A percentile compares a stretch with the other conserved stretches of the same genome.
These are phyloP conservation scores for Malus sylvestris DNA, from an alignment of 306 rosid genomes.

Conservation along the genomic window DNA sequence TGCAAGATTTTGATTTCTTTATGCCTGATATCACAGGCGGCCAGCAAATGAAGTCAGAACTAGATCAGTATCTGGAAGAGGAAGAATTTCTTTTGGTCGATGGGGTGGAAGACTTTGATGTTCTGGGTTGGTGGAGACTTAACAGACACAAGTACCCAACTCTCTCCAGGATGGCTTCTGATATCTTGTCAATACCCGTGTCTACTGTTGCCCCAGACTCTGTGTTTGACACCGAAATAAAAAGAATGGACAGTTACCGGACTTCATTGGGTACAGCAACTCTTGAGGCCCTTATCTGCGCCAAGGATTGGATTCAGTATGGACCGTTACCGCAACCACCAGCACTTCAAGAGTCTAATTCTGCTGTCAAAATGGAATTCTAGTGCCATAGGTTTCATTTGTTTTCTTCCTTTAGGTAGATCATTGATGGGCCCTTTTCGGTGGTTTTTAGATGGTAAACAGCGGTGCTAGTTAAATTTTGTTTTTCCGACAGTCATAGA, in stretches of 20 bases:
- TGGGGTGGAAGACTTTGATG: constrained; percentile 43
- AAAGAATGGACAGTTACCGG: constrained; percentile 55
- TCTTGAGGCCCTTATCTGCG: constrained; percentile 80
- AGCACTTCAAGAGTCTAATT: constrained; percentile 30
- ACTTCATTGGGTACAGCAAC: constrained; percentile 49
- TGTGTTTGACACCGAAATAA: constrained; percentile 57
- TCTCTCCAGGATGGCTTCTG: constrained; percentile 73
- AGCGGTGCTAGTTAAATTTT: constrained; percentile 12
- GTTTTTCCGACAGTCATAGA: constrained; percentile 5
- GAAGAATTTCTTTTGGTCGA: constrained; percentile 20
- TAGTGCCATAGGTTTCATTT: constrained; percentile 24
- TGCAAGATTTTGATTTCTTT: constrained; percentile 60
- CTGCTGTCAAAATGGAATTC: constrained; percentile 40
- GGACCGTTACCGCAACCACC: constrained; percentile 34
- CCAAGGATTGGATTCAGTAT: constrained; percentile 68
- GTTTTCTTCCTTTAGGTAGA: constrained; percentile 17
- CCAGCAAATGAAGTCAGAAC: constrained; percentile 60
- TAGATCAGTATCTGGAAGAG: constrained; percentile 89
- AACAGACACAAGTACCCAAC: constrained; percentile 65
- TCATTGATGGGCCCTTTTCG: constrained; percentile 7
- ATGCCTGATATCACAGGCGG: constrained; percentile 55
- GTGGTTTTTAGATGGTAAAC: constrained; percentile 1
- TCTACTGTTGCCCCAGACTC: constrained; percentile 57
- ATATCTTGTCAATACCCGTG: constrained; percentile 66
- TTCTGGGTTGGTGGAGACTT: constrained; percentile 74